phyloP scores from a whole-genome alignment of 2,329 filamentous ascomycete species.

The Aureobasidium sp. region DNA sequence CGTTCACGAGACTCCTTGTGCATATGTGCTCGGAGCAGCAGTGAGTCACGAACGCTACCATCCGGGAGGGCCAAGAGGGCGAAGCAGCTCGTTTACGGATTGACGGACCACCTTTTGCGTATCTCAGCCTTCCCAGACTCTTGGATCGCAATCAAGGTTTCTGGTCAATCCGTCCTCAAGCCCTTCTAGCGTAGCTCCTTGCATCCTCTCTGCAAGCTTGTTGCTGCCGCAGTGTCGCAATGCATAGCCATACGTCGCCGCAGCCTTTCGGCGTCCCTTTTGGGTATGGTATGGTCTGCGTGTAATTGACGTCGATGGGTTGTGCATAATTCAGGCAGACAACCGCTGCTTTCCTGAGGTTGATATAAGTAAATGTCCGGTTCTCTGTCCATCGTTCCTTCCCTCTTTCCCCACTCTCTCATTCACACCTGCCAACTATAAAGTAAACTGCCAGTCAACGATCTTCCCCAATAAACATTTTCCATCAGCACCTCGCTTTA shows the following conservation, averaged over 20 bases:
- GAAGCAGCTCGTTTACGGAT: slow-evolving; percentile 1
- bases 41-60: slow-evolving; percentile 3
- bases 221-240: not conserved
- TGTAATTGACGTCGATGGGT: not conserved
- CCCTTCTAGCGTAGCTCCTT: slow-evolving; percentile 4
- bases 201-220: not conserved
- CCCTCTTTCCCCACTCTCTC: not conserved
- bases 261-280: slow-evolving; percentile 4
- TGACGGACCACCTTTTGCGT: slow-evolving; percentile 2
- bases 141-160: slow-evolving; percentile 4
- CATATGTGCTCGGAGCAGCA: not conserved
- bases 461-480: not conserved
- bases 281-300: not conserved
- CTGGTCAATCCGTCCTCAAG: not conserved
- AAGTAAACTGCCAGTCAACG: not conserved
- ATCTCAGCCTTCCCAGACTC: not conserved
- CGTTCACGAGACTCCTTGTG: slow-evolving; percentile 1
- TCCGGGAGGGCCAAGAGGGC: not conserved
- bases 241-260: slow-evolving; percentile 2
- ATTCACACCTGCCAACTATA: not conserved
- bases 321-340: slow-evolving; percentile 10
- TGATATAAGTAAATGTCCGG: slow-evolving; percentile 3
- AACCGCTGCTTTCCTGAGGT: not conserved
- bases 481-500: not conserved
- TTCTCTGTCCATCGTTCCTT: not conserved